Percentiles rank a stretch among this genome's conserved stretches.
Evolutionary conservation across 345 rosid genomes (phyloP).

Genomic region (Populus pruinosa): DNA sequence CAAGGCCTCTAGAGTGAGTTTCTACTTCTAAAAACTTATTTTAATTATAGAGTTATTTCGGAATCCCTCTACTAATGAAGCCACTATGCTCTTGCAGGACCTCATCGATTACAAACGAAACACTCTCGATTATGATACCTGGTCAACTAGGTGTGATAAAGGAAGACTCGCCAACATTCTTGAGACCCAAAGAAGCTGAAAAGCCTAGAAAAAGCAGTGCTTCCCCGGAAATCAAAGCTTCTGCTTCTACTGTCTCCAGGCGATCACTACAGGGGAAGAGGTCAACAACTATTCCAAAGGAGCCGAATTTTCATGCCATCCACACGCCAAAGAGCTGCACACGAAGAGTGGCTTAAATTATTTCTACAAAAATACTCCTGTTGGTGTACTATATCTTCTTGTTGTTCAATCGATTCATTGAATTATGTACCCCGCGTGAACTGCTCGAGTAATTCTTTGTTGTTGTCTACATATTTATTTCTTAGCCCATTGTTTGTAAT

Average conservation of each 20-base stretch:
- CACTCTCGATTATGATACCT: slow-evolving; percentile 5
- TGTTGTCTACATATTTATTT: background rate
- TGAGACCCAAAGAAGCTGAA: slow-evolving; percentile 28
- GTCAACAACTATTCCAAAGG: slow-evolving; percentile 49
- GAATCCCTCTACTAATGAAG: background rate
- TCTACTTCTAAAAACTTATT: background rate
- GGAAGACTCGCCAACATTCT: slow-evolving; percentile 28
- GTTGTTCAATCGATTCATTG: slow-evolving; percentile 29
- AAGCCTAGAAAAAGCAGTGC: slow-evolving; percentile 18
- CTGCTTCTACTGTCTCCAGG: slow-evolving; percentile 28
- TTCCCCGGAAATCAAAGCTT: slow-evolving; percentile 24
- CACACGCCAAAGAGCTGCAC: slow-evolving; percentile 74
- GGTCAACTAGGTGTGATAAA: slow-evolving; percentile 28
- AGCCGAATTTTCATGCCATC: slow-evolving; percentile 57
- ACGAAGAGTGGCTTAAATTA: slow-evolving; percentile 29
- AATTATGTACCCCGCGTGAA: slow-evolving; percentile 18
- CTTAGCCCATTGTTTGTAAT: background rate
- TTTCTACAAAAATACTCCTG: background rate
- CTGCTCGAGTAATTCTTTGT: background rate
- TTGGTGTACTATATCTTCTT: background rate
- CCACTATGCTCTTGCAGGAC: slow-evolving; percentile 34
- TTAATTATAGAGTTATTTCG: background rate
- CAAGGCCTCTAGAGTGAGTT: slow-evolving; percentile 32
- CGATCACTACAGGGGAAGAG: slow-evolving; percentile 37
- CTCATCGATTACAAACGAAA: slow-evolving; percentile 30